Conservation (phyloP, 139 green algal species). For the Micromonas pusilla region DNA sequence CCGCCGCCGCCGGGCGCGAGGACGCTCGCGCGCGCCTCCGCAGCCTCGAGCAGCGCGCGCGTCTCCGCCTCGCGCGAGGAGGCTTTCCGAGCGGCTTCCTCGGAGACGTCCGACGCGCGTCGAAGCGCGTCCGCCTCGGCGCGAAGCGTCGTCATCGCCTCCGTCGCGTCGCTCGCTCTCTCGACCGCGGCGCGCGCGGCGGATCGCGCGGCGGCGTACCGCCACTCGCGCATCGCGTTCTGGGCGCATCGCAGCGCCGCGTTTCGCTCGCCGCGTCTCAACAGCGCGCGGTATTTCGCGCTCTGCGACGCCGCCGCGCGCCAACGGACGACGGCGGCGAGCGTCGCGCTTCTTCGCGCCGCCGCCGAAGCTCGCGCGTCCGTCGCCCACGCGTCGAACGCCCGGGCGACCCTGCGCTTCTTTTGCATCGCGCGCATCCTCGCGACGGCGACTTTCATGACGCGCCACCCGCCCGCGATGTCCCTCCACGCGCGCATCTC, state of each 20-base stretch:
- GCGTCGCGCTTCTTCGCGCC: not conserved
- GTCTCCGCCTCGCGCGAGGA: not conserved
- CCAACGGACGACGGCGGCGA: not conserved
- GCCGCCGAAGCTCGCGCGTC: not conserved
- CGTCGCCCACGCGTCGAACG: not conserved
- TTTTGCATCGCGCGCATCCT: not conserved
- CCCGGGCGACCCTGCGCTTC: not conserved
- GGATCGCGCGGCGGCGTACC: too few relatives aligned
- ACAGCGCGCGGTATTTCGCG: too few relatives aligned
- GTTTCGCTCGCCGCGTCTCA: too few relatives aligned
- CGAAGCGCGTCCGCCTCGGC: not conserved
- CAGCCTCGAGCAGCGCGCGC: not conserved
- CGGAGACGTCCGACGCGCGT: not conserved
- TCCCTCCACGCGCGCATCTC: too few relatives aligned
- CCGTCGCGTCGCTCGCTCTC: too few relatives aligned
- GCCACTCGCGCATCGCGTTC: too few relatives aligned
- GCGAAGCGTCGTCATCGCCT: too few relatives aligned
- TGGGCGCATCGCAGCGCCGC: too few relatives aligned
- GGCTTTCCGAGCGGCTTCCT: not conserved
- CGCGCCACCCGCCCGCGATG: too few relatives aligned
- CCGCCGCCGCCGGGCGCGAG: not conserved
- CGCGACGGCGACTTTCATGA: too few relatives aligned
- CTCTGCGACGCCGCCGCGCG: too few relatives aligned
- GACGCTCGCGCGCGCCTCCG: not conserved
- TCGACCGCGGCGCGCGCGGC: too few relatives aligned